Conservation (phyloP, 176 grass and related monocot genomes). For the Neostapfia colusana region DNA sequence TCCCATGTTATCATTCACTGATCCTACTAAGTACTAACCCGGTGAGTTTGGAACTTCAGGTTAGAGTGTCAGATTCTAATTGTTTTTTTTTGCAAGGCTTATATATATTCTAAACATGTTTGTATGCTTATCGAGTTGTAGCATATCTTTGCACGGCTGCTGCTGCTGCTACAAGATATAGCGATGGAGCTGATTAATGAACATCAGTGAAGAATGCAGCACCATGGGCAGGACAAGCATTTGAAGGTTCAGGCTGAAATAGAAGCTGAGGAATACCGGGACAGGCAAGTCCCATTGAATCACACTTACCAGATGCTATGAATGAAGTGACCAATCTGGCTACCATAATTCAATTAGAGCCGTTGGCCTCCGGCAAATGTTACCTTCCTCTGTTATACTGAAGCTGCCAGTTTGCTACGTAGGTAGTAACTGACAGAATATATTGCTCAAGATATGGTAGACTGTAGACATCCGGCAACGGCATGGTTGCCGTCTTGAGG, state of each 20-base stretch:
- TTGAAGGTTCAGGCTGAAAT: background rate
- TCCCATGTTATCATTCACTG: background rate
- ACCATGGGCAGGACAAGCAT: background rate
- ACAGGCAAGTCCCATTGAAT: background rate
- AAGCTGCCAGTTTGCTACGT: background rate
- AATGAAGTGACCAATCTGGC: background rate
- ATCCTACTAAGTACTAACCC: background rate
- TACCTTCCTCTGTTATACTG: background rate
- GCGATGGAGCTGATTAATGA: background rate
- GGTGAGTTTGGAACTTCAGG: background rate
- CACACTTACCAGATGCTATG: background rate
- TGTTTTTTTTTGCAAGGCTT: background rate
- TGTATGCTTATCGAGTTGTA: background rate
- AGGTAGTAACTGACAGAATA: background rate
- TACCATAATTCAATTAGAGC: background rate
- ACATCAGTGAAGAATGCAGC: slow-evolving; percentile 4
- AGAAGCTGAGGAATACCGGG: background rate
- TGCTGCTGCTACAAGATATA: background rate
- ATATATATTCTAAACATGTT: background rate
- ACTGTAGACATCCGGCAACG: background rate
- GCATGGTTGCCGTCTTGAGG: background rate
- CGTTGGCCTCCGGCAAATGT: background rate
- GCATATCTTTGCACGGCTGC: background rate
- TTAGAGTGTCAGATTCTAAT: background rate
- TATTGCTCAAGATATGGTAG: background rate